Conservation (phyloP, 2,329 filamentous ascomycete species). For the Pestalotiopsis sp. region DNA sequence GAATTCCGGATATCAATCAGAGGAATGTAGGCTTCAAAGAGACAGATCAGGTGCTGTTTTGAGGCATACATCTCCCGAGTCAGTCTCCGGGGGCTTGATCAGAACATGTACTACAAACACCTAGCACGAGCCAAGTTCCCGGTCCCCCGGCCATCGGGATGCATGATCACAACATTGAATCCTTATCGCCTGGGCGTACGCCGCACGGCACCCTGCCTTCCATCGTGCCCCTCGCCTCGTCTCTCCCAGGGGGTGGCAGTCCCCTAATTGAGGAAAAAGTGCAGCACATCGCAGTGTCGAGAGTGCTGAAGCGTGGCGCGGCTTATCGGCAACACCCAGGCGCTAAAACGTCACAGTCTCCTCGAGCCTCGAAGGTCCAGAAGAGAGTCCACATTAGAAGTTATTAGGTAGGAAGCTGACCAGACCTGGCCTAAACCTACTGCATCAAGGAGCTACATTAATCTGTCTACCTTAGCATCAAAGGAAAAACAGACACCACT, state of each 20-base stretch:
- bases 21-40: not conserved
- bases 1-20: not conserved
- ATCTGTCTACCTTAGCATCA: not conserved
- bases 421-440: not conserved
- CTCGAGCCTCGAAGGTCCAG: not conserved
- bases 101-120: not conserved
- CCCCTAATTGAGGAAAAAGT: not conserved
- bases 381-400: not conserved
- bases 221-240: not conserved
- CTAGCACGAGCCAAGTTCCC: not conserved
- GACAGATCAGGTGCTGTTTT: not conserved
- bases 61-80: not conserved
- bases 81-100: not conserved
- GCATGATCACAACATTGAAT: not conserved
- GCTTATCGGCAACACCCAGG: conserved; percentile 10
- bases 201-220: not conserved
- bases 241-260: not conserved
- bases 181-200: not conserved
- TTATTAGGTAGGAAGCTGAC: not conserved
- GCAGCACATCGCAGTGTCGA: not conserved
- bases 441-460: not conserved
- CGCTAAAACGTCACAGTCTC: conserved; percentile 12
- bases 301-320: not conserved
- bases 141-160: not conserved
- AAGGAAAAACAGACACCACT: not conserved